Base-by-base conservation (phyloP, 495 filamentous ascomycete species). In the Xylaria palmicola region DNA sequence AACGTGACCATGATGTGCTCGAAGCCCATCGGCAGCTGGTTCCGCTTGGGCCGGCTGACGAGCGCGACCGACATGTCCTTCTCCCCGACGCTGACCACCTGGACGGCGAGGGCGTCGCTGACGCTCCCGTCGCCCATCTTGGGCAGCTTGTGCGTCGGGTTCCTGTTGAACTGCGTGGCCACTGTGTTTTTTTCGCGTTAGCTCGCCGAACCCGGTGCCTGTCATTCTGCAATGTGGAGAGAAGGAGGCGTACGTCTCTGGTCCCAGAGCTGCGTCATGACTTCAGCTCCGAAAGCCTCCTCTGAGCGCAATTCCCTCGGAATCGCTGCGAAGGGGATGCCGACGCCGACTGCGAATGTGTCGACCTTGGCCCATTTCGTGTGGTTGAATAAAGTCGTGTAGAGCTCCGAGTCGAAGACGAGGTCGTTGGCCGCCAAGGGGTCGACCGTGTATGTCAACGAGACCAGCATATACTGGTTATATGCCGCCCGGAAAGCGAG, bases 291-390 rank as follows among this genome's bases (percentile, higher is more conserved):
- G 26, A 62, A 62, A 6, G 15, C 12, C 22, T 39, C 51, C 34
- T 62, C 59, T 6, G 29, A 32, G 17, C 41, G 26, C 32, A 62
- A 41, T 0, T 32, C 20, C 41, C 9, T 43, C 15, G 59, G 51
- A 1, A 62, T 0, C 17, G 30, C 12, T 3, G 10, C 7, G 15
- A 62, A 50, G 19, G 59, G 59, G 13, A 62, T 41, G 12, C 47
- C 59, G 22, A 62, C 59, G 39, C 59, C 59, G 13, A 62, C 48
- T 4, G 50, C 59, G 22, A 56, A 56, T 20, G 50, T 55, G 26
- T 62, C 59, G 15, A 62, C 52, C 36, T 55, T 55, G 41, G 59
- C 59, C 59, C 59, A 62, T 39, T 55, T 56, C 13, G 59, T 62
- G 32, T 62, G 59, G 24, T 56, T 56, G 43, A 62, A 62, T 15